Percentiles rank a stretch among this genome's conserved stretches.
These are phyloP conservation scores for Mycena vulgaris DNA, from an alignment of 768 basidiomycete species.

Conservation along the genomic window DNA sequence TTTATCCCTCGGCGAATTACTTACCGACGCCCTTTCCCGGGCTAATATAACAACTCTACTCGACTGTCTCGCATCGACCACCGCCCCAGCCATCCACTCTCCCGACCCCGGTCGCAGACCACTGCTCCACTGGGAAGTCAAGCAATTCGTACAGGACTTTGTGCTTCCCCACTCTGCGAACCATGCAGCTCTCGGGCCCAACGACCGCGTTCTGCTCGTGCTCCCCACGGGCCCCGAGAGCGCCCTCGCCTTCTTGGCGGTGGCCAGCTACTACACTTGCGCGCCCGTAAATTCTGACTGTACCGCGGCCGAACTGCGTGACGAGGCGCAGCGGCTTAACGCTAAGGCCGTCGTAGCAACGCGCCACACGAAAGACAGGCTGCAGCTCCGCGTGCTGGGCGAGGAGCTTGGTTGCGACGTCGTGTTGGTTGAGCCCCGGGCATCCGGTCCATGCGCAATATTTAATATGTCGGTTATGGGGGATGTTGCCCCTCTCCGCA, in stretches of 20 bases:
- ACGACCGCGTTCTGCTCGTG: slow-evolving; percentile 62
- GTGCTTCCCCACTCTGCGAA: slow-evolving; percentile 51
- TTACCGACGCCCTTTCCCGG: slow-evolving; percentile 50
- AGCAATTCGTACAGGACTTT: slow-evolving; percentile 55
- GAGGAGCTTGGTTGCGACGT: slow-evolving; percentile 56
- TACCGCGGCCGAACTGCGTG: slow-evolving; percentile 58
- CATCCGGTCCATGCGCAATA: slow-evolving; percentile 54
- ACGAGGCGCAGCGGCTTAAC: slow-evolving; percentile 57
- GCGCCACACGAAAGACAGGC: slow-evolving; percentile 54
- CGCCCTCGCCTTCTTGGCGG: slow-evolving; percentile 59
- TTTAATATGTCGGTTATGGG: slow-evolving; percentile 56
- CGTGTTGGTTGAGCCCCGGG: no score
- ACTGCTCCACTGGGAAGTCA: slow-evolving; percentile 53
- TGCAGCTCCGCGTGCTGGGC: slow-evolving; percentile 52
- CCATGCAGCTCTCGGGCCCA: slow-evolving; percentile 49
- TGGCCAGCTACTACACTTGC: slow-evolving; percentile 61
- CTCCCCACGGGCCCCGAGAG: slow-evolving; percentile 63
- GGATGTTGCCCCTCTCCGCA: slow-evolving; percentile 23
- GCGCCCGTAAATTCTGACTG: slow-evolving; percentile 64
- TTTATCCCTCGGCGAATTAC: slow-evolving; percentile 40
- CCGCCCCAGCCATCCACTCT: slow-evolving; percentile 56
- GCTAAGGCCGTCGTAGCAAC: slow-evolving; percentile 60
- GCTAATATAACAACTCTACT: slow-evolving; percentile 53
- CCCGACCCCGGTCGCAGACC: slow-evolving; percentile 52
- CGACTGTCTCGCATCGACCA: slow-evolving; percentile 55